These are phyloP conservation scores for Ophiocordyceps camponoti-rufipedis DNA, from an alignment of 2,329 filamentous ascomycete species.

Conservation along the genomic window DNA sequence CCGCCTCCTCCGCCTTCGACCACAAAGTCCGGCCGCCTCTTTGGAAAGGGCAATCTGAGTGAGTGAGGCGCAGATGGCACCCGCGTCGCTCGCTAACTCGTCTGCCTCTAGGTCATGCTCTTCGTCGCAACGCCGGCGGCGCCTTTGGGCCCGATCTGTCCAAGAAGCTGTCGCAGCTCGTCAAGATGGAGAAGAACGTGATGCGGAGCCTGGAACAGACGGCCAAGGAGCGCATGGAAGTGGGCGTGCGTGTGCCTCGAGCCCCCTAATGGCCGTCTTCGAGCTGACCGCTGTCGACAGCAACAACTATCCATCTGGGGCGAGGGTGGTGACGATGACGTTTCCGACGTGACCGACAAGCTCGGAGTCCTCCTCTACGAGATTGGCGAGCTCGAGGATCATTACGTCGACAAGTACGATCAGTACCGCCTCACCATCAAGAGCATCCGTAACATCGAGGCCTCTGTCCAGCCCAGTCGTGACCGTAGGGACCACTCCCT, in stretches of 20 bases:
- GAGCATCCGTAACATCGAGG: constrained; percentile 97
- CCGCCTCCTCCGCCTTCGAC: constrained; percentile 81
- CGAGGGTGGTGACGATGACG: constrained; percentile 87
- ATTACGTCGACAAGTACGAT: constrained; percentile 97
- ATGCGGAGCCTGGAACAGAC: constrained; percentile 97
- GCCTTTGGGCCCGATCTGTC: constrained; percentile 74
- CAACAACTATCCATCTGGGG: constrained; percentile 99
- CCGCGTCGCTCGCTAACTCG: background rate
- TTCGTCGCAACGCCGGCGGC: constrained; percentile 57
- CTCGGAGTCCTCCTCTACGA: constrained; percentile 95
- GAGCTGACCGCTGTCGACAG: constrained; percentile 23
- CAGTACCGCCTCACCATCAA: constrained; percentile 99
- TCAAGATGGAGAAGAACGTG: constrained; percentile 99
- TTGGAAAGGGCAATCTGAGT: constrained; percentile 76
- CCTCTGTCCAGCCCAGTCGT: constrained; percentile 91
- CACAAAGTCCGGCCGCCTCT: constrained; percentile 81
- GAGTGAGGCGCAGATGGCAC: constrained; percentile 20
- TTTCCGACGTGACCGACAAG: constrained; percentile 98
- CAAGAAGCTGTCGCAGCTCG: constrained; percentile 92
- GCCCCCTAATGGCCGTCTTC: background rate
- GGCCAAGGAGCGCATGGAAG: constrained; percentile 92
- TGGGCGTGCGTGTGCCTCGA: constrained; percentile 51
- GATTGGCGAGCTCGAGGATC: constrained; percentile 94
- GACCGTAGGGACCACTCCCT: constrained; percentile 50
- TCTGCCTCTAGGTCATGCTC: constrained; percentile 35